Evolutionary conservation across 768 basidiomycete genomes (phyloP).

Genomic region (Fistulinella prunicolor): DNA sequence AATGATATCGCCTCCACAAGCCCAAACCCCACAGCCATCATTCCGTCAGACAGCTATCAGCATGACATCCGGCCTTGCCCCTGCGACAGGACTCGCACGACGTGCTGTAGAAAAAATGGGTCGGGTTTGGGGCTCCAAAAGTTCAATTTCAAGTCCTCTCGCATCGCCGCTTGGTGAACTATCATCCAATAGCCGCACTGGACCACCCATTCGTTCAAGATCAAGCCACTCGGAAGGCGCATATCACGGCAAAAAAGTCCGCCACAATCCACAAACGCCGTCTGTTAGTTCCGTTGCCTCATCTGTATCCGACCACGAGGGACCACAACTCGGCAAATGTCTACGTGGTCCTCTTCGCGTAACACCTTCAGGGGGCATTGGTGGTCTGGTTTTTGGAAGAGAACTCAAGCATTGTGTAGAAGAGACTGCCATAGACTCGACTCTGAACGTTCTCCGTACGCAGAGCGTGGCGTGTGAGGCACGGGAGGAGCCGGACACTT

Average conservation of each 20-base stretch:
- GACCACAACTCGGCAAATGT: constrained; percentile 52
- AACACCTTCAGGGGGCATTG: constrained; percentile 33
- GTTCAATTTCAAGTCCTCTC: constrained; percentile 38
- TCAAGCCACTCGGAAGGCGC: constrained; percentile 39
- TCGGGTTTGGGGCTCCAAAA: constrained; percentile 53
- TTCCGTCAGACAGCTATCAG: constrained; percentile 69
- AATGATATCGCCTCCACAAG: constrained; percentile 2
- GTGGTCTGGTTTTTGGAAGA: constrained; percentile 66
- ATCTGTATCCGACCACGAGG: constrained; percentile 49
- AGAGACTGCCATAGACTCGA: constrained; percentile 51
- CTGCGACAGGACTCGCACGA: constrained; percentile 72
- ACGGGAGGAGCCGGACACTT: background rate
- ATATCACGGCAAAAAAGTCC: constrained; percentile 34
- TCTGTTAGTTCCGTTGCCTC: constrained; percentile 52
- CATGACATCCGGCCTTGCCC: constrained; percentile 64
- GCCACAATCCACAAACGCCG: constrained; percentile 59
- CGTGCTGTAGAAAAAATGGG: constrained; percentile 78
- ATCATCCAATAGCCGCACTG: constrained; percentile 35
- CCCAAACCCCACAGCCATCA: constrained; percentile 27
- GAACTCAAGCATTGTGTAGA: constrained; percentile 52
- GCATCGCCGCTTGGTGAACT: constrained; percentile 44
- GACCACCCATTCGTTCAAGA: constrained; percentile 36
- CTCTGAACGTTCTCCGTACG: constrained; percentile 4
- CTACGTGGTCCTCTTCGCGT: constrained; percentile 52
- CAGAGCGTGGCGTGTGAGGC: constrained; percentile 4